phyloP scores from a whole-genome alignment of 2,329 filamentous ascomycete species.

The Aureobasidium pullulans region DNA sequence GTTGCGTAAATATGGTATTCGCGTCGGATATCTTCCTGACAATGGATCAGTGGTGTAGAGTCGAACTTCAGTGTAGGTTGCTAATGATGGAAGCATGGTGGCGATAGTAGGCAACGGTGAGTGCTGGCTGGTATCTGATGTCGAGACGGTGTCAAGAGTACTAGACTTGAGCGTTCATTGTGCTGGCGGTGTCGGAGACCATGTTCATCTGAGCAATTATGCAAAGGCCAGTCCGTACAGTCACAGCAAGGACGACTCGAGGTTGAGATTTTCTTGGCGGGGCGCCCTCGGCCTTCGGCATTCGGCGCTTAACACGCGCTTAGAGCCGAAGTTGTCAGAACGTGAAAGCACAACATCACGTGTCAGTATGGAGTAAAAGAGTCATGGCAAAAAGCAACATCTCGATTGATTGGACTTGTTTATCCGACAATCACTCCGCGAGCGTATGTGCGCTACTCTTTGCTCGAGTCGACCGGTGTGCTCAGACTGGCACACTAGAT shows the following conservation, averaged over 20 bases:
- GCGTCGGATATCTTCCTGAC: background rate
- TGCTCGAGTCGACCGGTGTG: background rate
- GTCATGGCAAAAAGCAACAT: background rate
- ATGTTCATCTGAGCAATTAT: conserved; percentile 3
- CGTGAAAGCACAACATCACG: too few relatives aligned
- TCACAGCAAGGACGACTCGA: conserved; percentile 7
- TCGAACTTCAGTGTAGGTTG: conserved; percentile 41
- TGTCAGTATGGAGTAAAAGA: background rate
- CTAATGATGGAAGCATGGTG: conserved; percentile 47
- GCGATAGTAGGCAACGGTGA: conserved; percentile 15
- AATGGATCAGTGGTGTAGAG: conserved; percentile 44
- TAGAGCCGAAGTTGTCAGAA: background rate
- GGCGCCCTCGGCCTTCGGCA: background rate
- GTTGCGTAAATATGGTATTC: background rate
- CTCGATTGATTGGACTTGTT: background rate
- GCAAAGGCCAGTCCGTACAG: conserved; percentile 4
- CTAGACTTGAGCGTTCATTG: conserved; percentile 9
- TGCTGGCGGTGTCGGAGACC: background rate
- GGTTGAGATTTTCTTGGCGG: conserved; percentile 2
- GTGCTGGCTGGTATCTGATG: background rate
- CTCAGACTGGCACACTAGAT: background rate
- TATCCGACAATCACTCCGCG: conserved; percentile 2
- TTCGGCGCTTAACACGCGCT: background rate
- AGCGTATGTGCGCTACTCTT: background rate
- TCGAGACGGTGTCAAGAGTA: background rate